phyloP scores from a whole-genome alignment of 306 rosid genomes.

The Astragalus glycyphyllos region DNA sequence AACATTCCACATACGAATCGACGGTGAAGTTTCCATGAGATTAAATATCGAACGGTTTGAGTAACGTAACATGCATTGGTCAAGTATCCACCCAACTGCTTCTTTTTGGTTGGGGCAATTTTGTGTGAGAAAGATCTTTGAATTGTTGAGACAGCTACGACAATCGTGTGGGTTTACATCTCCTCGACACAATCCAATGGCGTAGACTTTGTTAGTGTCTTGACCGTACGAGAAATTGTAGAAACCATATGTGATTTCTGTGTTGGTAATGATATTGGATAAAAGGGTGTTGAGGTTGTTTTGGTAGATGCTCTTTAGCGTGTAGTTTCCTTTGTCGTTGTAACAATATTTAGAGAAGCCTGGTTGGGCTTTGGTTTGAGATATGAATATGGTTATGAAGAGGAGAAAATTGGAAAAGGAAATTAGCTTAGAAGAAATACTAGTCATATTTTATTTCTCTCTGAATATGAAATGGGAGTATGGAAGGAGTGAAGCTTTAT shows the following conservation, averaged over 20 bases:
- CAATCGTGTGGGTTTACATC: too few species aligned
- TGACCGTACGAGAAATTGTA: too few species aligned
- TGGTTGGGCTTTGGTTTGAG: neutral
- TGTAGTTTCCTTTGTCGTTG: conserved; percentile 40
- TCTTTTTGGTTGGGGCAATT: neutral
- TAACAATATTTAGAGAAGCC: neutral
- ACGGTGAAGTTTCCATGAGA: neutral
- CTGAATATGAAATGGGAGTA: too few species aligned
- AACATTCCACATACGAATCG: neutral
- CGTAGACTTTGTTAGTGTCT: too few species aligned
- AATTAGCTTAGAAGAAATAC: neutral
- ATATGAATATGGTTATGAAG: neutral
- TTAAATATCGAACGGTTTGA: neutral
- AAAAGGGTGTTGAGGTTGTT: too few species aligned
- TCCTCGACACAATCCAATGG: too few species aligned
- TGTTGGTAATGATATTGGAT: too few species aligned
- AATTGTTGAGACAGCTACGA: neutral
- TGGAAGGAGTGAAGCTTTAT: too few species aligned
- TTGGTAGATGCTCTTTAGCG: conserved; percentile 35
- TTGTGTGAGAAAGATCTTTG: neutral
- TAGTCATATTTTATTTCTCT: too few species aligned
- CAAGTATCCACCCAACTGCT: neutral
- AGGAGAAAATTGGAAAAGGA: neutral
- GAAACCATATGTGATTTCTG: too few species aligned
- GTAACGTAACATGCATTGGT: neutral